phyloP scores from a whole-genome alignment of 441 rosid species.

The Sinapis alba region DNA sequence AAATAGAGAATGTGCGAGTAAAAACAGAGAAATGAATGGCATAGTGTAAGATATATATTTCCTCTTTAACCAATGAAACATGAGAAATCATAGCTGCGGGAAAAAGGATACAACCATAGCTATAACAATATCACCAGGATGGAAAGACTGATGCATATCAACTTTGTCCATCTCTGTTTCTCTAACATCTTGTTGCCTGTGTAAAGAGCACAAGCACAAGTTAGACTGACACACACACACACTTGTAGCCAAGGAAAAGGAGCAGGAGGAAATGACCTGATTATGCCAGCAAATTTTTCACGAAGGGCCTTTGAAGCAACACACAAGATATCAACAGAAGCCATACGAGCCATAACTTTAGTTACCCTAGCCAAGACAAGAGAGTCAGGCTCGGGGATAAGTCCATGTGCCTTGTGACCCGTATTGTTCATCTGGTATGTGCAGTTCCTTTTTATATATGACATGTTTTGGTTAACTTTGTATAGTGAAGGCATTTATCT shows the following conservation, averaged over 20 bases:
- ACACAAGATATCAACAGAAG: conserved; percentile 81
- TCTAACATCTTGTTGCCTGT: conserved; percentile 97
- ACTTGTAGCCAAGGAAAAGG: background rate
- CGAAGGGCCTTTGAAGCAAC: conserved; percentile 75
- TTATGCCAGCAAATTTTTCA: conserved; percentile 83
- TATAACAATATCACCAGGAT: conserved; percentile 83
- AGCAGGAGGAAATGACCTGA: conserved; percentile 50
- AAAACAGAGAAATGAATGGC: background rate
- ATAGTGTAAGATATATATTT: background rate
- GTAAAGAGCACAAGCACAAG: conserved; percentile 14
- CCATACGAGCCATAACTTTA: conserved; percentile 77
- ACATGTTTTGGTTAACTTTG: too few relatives aligned
- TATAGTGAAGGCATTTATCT: too few relatives aligned
- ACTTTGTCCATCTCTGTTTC: conserved; percentile 95
- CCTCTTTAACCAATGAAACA: background rate
- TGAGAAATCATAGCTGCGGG: background rate
- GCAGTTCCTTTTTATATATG: too few relatives aligned
- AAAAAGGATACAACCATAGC: conserved; percentile 84
- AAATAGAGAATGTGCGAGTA: background rate
- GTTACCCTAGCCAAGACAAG: conserved; percentile 85
- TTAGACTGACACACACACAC: background rate
- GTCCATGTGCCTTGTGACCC: conserved; percentile 82
- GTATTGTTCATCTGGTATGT: too few relatives aligned
- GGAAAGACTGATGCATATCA: conserved; percentile 80
- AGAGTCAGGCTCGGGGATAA: conserved; percentile 81